Conservation (phyloP, 192 early-diverging fungal species). For the Piromyces finnis region DNA sequence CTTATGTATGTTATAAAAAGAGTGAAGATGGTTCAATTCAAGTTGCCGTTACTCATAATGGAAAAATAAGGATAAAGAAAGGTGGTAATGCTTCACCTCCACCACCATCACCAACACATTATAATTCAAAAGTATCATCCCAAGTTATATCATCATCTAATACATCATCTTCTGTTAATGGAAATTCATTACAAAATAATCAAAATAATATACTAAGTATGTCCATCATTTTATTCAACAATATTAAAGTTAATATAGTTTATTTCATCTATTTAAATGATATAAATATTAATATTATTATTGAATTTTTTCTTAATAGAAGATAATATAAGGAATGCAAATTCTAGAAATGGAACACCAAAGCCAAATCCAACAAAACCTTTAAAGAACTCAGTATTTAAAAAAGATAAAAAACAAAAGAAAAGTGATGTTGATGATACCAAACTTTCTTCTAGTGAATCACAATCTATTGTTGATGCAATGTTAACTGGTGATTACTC, state of each 20-base stretch:
- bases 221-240: too few species aligned
- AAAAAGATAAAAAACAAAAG: not conserved
- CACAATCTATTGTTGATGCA: not conserved
- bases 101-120: not conserved
- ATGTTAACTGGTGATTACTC: conserved; percentile 24
- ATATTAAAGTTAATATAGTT: too few species aligned
- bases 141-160: not conserved
- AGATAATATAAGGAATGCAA: not conserved
- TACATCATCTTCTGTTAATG: not conserved
- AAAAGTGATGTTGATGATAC: not conserved
- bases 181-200: not conserved
- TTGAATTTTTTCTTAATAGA: too few species aligned
- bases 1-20: not conserved
- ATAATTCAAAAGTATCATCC: not conserved
- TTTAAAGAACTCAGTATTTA: not conserved
- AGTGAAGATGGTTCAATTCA: not conserved
- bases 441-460: not conserved
- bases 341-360: not conserved
- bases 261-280: too few species aligned
- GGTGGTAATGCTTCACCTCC: not conserved
- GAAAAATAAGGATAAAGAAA: not conserved
- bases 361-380: not conserved
- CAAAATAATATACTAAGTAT: not conserved
- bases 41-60: not conserved
- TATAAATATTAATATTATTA: too few species aligned